Evolutionary conservation across 768 basidiomycete species (phyloP).

Genomic region (Trametes sanguinea): DNA sequence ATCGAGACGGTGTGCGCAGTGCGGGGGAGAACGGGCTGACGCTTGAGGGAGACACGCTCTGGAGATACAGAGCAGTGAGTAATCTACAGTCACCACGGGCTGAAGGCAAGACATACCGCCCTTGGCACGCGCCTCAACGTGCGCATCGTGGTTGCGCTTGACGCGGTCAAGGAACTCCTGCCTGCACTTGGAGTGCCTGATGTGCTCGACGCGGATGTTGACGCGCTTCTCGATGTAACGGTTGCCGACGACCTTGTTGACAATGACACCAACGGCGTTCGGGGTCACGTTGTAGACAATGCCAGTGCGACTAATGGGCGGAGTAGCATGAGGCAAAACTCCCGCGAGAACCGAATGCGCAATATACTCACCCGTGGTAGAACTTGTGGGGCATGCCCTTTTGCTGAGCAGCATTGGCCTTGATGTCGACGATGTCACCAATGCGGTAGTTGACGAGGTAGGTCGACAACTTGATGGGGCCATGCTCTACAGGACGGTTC

Average conservation of each 20-base stretch:
- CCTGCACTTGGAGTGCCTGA: slow-evolving; percentile 94
- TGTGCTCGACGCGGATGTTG: slow-evolving; percentile 96
- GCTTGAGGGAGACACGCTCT: slow-evolving; percentile 86
- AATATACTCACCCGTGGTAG: slow-evolving; percentile 83
- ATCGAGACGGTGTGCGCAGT: slow-evolving; percentile 74
- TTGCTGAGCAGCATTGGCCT: slow-evolving; percentile 98
- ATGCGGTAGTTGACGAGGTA: slow-evolving; percentile 92
- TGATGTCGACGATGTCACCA: slow-evolving; percentile 99
- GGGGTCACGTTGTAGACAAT: slow-evolving; percentile 99
- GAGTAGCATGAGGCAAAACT: background rate
- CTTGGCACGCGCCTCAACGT: slow-evolving; percentile 88
- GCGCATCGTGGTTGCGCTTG: slow-evolving; percentile 97
- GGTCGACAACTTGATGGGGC: slow-evolving; percentile 87
- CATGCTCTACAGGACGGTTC: slow-evolving; percentile 65
- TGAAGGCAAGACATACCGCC: slow-evolving; percentile 56
- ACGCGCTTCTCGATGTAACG: slow-evolving; percentile 99
- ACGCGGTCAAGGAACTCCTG: slow-evolving; percentile 93
- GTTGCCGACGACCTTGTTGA: slow-evolving; percentile 98
- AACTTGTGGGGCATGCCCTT: slow-evolving; percentile 99
- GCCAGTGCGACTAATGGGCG: slow-evolving; percentile 78
- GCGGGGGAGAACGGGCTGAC: slow-evolving; percentile 82
- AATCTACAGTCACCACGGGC: background rate
- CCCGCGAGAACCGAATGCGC: background rate
- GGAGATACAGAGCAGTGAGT: slow-evolving; percentile 5
- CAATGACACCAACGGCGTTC: slow-evolving; percentile 91